A percentile compares a stretch with the other conserved stretches of the same genome.
Evolutionary conservation across 176 grass and related monocot species (phyloP).

Genomic region (Puya raimondii): DNA sequence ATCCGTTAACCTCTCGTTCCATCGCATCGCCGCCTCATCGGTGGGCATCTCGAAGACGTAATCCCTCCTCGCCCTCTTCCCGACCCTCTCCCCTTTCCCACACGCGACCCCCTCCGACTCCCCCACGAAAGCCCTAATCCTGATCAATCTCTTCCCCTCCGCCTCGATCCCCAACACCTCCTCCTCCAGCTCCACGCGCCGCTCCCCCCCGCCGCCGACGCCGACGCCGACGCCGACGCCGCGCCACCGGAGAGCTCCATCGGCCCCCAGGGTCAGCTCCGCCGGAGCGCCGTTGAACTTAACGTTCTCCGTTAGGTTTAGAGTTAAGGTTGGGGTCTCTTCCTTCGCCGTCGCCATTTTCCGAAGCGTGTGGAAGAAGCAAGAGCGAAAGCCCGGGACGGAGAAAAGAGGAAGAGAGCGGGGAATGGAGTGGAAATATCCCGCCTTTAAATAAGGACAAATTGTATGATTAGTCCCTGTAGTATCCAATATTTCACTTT

Average conservation of each 20-base stretch:
- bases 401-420: too few relatives aligned
- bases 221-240: background rate
- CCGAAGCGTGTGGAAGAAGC: too few relatives aligned
- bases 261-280: background rate
- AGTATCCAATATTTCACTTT: too few relatives aligned
- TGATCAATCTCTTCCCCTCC: background rate
- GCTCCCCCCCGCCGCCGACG: background rate
- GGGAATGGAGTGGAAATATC: too few relatives aligned
- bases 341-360: background rate
- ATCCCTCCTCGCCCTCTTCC: constrained; percentile 22
- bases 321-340: background rate
- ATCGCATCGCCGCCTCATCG: constrained; percentile 5
- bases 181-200: constrained; percentile 1
- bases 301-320: background rate
- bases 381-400: too few relatives aligned
- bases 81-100: background rate
- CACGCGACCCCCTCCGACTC: background rate
- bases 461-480: too few relatives aligned
- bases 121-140: constrained; percentile 8
- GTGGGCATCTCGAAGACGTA: constrained; percentile 20
- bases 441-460: too few relatives aligned
- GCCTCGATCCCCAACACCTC: constrained; percentile 17
- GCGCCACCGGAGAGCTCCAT: constrained; percentile 12
- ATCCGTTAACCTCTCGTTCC: constrained; percentile 12
- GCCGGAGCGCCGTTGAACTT: constrained; percentile 1